Evolutionary conservation across 192 early-diverging fungal species (phyloP).

Genomic region (Kappamyces sp.): DNA sequence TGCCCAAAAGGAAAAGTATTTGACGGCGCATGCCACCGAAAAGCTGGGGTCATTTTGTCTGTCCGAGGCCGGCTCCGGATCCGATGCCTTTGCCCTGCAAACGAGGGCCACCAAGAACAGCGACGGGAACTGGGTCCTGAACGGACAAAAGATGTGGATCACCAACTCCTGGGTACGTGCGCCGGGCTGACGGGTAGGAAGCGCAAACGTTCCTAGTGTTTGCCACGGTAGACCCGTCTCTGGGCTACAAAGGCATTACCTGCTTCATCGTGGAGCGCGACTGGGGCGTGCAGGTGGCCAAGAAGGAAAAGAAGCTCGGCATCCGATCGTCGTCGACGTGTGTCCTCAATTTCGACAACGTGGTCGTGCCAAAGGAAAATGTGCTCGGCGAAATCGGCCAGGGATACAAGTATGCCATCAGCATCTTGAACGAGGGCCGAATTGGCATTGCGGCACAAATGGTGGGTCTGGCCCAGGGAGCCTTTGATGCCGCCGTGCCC

Average conservation of each 20-base stretch:
- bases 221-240: constrained; percentile 86
- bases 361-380: constrained; percentile 77
- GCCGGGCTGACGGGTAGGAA: constrained; percentile 81
- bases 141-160: constrained; percentile 61
- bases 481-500: constrained; percentile 78
- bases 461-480: constrained; percentile 93
- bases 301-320: constrained; percentile 96
- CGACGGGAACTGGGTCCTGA: constrained; percentile 83
- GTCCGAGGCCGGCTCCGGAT: constrained; percentile 85
- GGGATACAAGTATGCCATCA: constrained; percentile 98
- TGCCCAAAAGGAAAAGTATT: constrained; percentile 70
- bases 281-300: constrained; percentile 84
- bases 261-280: constrained; percentile 93
- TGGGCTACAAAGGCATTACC: constrained; percentile 97
- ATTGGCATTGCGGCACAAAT: constrained; percentile 99
- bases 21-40: constrained; percentile 74
- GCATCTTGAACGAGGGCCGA: constrained; percentile 96
- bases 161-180: constrained; percentile 48
- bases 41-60: constrained; percentile 93
- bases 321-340: constrained; percentile 96
- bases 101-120: constrained; percentile 68
- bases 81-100: constrained; percentile 88
- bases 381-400: constrained; percentile 90
- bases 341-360: constrained; percentile 85
- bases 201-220: constrained; percentile 96